Evolutionary conservation across 306 rosid genomes (phyloP), one percentile per base, ranked within the genome.

Genomic region (Vachellia pachyceras): DNA sequence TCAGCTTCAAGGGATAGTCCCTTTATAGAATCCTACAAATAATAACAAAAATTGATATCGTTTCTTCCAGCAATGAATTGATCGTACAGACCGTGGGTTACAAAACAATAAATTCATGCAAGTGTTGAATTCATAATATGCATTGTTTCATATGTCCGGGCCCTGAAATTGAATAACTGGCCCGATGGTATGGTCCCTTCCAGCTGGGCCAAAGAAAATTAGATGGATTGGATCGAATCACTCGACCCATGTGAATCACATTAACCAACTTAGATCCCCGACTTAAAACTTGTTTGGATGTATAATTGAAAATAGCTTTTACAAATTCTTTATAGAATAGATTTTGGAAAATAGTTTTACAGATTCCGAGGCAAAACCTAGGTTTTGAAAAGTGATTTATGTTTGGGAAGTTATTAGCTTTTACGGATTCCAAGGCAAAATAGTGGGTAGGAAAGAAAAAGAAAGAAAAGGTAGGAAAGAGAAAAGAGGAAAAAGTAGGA

Each of bases 21-120:
- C 67, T 57, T 63, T 14, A 52, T 45, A 72, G 85, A 72, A 84
- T 74, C 91, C 90, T 88, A 77, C 72, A 83, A 72, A 49, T 46
- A 72, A 76, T 41, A 82, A 33, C 11, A 77, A 29, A 52, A 60
- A 75, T 20, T 37, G 35, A 63, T 35, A n/a, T 76, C 37, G 40
- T 60, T 73, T 73, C 41, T 68, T 61, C 36, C 41, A 37, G n/a
- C 41, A 67, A 37, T 7, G 20, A 77, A 49, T 47, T n/a, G 18
- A 23, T 65, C 37, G 10, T 40, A 12, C 49, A 75, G 54, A 29
- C 35, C 10, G 46, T 9, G n/a, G 22, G 10, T 18, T 37, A 18
- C 25, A 61, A 41, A 42, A 58, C 40, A 45, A 73, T 23, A 54
- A n/a, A 73, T 17, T 41, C 64, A 6, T 39, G 18, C 18, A 20